phyloP scores from a whole-genome alignment of 208 protist genomes.

The Porcisia deanei region DNA sequence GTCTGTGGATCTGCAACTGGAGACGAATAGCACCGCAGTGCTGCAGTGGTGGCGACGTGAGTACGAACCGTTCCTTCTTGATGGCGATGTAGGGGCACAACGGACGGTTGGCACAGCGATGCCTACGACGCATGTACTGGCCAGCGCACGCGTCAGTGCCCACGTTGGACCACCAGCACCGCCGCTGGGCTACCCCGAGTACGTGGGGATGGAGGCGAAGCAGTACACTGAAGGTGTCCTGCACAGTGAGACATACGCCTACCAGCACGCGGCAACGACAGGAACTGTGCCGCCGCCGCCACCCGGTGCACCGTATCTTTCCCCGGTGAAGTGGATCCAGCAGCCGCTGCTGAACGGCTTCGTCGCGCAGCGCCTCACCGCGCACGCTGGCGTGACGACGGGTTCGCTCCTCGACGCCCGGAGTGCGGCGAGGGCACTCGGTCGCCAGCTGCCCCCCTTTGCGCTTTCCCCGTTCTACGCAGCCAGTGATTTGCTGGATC shows the following conservation, averaged over 20 bases:
- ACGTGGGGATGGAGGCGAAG: conserved; percentile 42
- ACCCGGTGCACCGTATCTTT: conserved; percentile 3
- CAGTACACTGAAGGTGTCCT: conserved; percentile 58
- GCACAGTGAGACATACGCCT: conserved; percentile 44
- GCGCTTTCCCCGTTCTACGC: conserved; percentile 71
- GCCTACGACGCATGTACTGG: conserved; percentile 1
- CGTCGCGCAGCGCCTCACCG: conserved; percentile 55
- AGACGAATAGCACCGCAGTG: conserved; percentile 20
- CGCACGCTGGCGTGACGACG: conserved; percentile 49
- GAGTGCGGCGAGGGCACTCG: conserved; percentile 26
- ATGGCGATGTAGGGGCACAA: background rate
- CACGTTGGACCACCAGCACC: conserved; percentile 52
- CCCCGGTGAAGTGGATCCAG: conserved; percentile 48
- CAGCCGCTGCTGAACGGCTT: conserved; percentile 74
- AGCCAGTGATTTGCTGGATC: conserved; percentile 48
- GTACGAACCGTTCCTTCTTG: conserved; percentile 10
- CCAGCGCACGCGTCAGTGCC: background rate
- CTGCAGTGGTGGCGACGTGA: conserved; percentile 25
- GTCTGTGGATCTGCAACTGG: conserved; percentile 7
- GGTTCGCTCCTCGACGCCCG: conserved; percentile 36
- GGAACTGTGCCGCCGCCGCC: conserved; percentile 1
- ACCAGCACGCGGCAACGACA: conserved; percentile 14
- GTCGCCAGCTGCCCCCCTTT: conserved; percentile 40
- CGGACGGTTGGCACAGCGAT: background rate
- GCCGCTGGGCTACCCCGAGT: conserved; percentile 50